These are phyloP conservation scores for Haplographium delicatum DNA, from an alignment of 495 filamentous ascomycete genomes.

Conservation along the genomic window DNA sequence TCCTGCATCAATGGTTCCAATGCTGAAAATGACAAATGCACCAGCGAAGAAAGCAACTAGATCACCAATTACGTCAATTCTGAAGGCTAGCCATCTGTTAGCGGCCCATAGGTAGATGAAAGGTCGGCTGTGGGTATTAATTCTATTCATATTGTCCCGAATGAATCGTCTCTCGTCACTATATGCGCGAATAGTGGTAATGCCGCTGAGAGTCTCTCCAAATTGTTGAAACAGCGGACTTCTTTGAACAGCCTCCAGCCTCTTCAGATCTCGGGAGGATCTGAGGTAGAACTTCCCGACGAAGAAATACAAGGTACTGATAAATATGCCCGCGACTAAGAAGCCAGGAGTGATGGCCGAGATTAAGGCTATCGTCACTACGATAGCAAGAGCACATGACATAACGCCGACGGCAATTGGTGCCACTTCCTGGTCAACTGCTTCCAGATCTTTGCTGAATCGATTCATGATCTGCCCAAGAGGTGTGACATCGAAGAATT, in stretches of 20 bases:
- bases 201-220: conserved; percentile 89
- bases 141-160: conserved; percentile 80
- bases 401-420: conserved; percentile 70
- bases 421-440: conserved; percentile 93
- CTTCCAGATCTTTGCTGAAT: conserved; percentile 96
- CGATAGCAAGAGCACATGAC: conserved; percentile 53
- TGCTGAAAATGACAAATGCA: conserved; percentile 78
- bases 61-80: conserved; percentile 87
- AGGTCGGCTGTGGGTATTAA: conserved; percentile 87
- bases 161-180: conserved; percentile 91
- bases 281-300: conserved; percentile 86
- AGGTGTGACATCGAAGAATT: conserved; percentile 97
- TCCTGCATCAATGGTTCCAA: conserved; percentile 85
- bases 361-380: conserved; percentile 90
- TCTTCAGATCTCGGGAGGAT: conserved; percentile 89
- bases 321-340: conserved; percentile 81
- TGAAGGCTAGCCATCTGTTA: conserved; percentile 93
- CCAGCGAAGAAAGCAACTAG: conserved; percentile 93
- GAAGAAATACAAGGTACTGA: conserved; percentile 73
- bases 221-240: conserved; percentile 98
- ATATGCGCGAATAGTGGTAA: conserved; percentile 97
- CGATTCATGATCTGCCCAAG: conserved; percentile 97
- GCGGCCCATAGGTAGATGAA: conserved; percentile 98
- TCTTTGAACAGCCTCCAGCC: conserved; percentile 88
- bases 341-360: conserved; percentile 89